Evolutionary conservation across 2,329 filamentous ascomycete species (phyloP).

Genomic region (Cercospora berteroae): DNA sequence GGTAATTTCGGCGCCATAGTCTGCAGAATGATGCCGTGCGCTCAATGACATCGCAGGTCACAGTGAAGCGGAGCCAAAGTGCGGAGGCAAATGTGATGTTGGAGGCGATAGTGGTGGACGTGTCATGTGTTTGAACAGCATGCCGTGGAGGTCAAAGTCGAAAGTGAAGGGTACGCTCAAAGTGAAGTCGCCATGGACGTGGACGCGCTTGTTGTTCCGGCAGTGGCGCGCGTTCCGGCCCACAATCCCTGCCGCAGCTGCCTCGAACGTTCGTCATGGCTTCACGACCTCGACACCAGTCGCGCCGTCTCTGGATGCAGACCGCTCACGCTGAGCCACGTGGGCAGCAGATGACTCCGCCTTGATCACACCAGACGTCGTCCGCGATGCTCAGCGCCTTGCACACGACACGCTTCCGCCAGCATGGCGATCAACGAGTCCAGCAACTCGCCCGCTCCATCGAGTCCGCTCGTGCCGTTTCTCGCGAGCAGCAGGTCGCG

Average conservation of each 20-base stretch:
- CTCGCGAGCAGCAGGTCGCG: slow-evolving; percentile 35
- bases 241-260: slow-evolving; percentile 5
- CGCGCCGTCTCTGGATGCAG: background rate
- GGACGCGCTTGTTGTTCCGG: background rate
- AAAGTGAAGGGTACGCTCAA: background rate
- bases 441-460: slow-evolving; percentile 29
- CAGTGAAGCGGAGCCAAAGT: background rate
- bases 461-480: slow-evolving; percentile 33
- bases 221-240: background rate
- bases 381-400: background rate
- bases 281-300: background rate
- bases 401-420: background rate
- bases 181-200: background rate
- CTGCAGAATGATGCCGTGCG: background rate
- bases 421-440: slow-evolving; percentile 31
- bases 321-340: background rate
- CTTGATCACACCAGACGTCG: background rate
- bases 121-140: background rate
- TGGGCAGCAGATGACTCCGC: background rate
- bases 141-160: background rate
- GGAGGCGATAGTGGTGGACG: background rate
- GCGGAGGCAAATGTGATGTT: background rate
- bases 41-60: slow-evolving; percentile 9
- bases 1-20: slow-evolving; percentile 26
- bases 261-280: background rate